Percentiles rank a stretch among this genome's conserved stretches.
phyloP scores from a whole-genome alignment of 2,329 filamentous ascomycete species.

The Aciculosporium take region DNA sequence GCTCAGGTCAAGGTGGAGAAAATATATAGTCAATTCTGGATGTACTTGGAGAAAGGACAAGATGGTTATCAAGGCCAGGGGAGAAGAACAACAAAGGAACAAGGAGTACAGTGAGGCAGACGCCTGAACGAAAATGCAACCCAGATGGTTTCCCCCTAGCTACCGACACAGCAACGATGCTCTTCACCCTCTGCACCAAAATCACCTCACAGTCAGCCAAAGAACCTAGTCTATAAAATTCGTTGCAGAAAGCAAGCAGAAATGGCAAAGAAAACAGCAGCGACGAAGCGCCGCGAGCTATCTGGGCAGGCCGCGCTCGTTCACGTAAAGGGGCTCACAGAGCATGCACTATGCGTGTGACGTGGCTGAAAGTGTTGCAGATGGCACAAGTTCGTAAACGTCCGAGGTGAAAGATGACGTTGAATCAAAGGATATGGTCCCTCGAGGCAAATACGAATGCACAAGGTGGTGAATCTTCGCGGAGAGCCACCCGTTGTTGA shows the following conservation, averaged over 20 bases:
- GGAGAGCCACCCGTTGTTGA: background rate
- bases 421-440: background rate
- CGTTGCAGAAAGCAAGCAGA: constrained; percentile 11
- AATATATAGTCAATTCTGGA: constrained; percentile 39
- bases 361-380: background rate
- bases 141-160: constrained; percentile 23
- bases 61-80: constrained; percentile 20
- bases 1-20: constrained; percentile 21
- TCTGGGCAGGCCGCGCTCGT: background rate
- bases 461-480: background rate
- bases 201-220: constrained; percentile 15
- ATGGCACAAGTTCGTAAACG: background rate
- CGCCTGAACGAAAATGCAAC: constrained; percentile 18
- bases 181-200: constrained; percentile 18
- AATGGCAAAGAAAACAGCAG: constrained; percentile 7
- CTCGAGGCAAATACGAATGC: background rate
- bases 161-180: constrained; percentile 19
- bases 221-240: constrained; percentile 8
- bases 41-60: constrained; percentile 26
- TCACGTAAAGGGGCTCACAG: constrained; percentile 4
- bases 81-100: constrained; percentile 24
- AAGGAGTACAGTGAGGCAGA: constrained; percentile 26
- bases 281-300: background rate
- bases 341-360: constrained; percentile 1
- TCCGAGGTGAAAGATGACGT: background rate